Evolutionary conservation across 352 stramenopile genomes (phyloP), one percentile per base, ranked within the genome.

Genomic region (Phytophthora sp.): DNA sequence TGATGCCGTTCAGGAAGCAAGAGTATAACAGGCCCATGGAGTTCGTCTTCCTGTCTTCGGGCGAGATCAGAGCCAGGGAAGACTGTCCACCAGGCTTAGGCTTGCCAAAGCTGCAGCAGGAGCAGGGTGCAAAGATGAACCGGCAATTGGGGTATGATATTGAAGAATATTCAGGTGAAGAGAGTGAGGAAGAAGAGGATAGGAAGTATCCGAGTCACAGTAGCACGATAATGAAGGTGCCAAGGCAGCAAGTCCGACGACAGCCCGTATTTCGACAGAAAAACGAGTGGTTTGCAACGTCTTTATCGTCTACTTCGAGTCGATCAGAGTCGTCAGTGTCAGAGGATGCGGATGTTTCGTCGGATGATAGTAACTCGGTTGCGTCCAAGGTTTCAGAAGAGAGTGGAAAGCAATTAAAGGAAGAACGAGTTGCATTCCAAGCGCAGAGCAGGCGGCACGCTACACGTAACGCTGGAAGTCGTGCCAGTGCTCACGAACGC

Each of bases 51-150:
- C 24, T 90, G 61, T 70, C 80, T 39, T 88, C 66, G 2, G 83
- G 83, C 16, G 80, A 91, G 71, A 90, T 91, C 53, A 69, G 73
- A 39, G 58, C 79, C 4, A 60, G 77, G 16, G 77, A 91, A 45
- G 79, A 91, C 57, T 89, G 80, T 49, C 73, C 77, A 4, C 63
- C 71, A 2, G 80, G 73, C 1, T 51, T 89, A n/a, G 60, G 55
- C 45, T 55, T 88, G 42, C 80, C 80, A 7, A 41, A 59, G 23
- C n/a, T 63, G 24, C 50, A 62, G 15, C 65, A 64, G 2, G 24
- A 53, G 6, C 31, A 58, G 9, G 11, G 20, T 23, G 15, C 18
- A 39, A 54, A 38, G 13, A 41, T 18, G 1, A 26, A 59, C 13
- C 49, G 39, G 27, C 51, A 20, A 31, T 57, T 71, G 20, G 21